Evolutionary conservation across 169 alveolate species (phyloP).

Genomic region (Plasmodium reichenowi): DNA sequence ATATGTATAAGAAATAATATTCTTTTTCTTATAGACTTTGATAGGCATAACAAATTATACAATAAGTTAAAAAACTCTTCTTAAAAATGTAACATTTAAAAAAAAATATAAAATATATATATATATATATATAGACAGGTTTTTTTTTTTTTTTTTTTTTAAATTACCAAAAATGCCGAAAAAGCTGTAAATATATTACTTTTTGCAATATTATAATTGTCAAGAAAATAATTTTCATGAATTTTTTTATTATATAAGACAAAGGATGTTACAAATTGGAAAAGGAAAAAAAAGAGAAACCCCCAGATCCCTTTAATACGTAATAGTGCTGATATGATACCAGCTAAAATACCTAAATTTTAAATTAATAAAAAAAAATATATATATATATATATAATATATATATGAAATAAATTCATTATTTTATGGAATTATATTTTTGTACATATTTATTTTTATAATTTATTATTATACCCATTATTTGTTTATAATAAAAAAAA

Average conservation of each 20-base stretch:
- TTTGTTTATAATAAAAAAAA: constrained; percentile 72
- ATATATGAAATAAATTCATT: not conserved
- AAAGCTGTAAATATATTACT: constrained; percentile 53
- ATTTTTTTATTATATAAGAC: constrained; percentile 63
- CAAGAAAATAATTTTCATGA: constrained; percentile 72
- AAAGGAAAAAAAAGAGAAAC: constrained; percentile 57
- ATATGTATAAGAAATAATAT: no score
- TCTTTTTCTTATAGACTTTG: no score
- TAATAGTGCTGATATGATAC: constrained; percentile 49
- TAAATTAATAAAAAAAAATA: constrained; percentile 11
- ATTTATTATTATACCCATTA: constrained; percentile 29
- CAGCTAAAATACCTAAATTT: constrained; percentile 59
- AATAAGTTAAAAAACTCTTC: no score
- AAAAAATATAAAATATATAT: constrained; percentile 8
- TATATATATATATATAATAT: constrained; percentile 10
- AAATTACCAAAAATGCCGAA: constrained; percentile 75
- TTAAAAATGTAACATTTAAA: no score
- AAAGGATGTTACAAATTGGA: constrained; percentile 50
- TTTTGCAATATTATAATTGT: constrained; percentile 67
- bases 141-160: constrained; percentile 13
- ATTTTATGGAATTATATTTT: not conserved
- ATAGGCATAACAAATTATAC: no score
- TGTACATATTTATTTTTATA: not conserved
- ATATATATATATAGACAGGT: not conserved
- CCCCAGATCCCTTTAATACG: constrained; percentile 65